phyloP scores from a whole-genome alignment of 805 yeast species.

The Brettanomyces anomalus region DNA sequence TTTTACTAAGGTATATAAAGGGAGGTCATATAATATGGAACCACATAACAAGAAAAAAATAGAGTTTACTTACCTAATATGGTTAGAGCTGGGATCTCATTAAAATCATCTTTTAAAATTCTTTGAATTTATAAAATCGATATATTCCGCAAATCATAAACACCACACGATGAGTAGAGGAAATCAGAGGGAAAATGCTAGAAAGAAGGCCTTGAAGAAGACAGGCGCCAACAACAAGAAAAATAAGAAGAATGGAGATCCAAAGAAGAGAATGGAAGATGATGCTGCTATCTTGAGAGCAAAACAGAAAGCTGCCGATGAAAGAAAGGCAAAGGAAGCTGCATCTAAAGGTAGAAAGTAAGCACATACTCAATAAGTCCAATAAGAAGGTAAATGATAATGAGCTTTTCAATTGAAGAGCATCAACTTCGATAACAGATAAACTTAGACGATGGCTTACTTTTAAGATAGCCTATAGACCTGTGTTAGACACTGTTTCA shows the following conservation, averaged over 20 bases:
- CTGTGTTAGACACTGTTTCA: background rate
- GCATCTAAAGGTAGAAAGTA: conserved; percentile 12
- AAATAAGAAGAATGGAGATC: conserved; percentile 71
- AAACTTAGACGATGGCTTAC: no score
- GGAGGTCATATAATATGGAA: background rate
- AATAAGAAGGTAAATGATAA: background rate
- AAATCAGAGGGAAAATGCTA: conserved; percentile 90
- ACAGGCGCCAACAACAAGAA: conserved; percentile 51
- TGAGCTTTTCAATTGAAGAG: background rate
- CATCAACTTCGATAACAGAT: background rate
- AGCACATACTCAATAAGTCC: no score
- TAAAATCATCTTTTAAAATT: no score
- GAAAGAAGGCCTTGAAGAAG: conserved; percentile 82
- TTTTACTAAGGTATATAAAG: no score
- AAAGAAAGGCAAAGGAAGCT: conserved; percentile 22
- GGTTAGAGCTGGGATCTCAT: no score
- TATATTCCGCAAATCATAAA: no score
- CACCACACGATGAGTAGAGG: conserved; percentile 79
- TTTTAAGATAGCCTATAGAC: no score
- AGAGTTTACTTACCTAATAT: no score
- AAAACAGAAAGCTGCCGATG: conserved; percentile 77
- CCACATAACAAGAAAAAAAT: background rate
- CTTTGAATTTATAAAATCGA: no score
- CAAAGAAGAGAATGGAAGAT: conserved; percentile 72
- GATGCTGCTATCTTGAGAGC: conserved; percentile 88